Base-by-base conservation (phyloP, 148 eudicot genomes). In the Selenicereus undatus region DNA sequence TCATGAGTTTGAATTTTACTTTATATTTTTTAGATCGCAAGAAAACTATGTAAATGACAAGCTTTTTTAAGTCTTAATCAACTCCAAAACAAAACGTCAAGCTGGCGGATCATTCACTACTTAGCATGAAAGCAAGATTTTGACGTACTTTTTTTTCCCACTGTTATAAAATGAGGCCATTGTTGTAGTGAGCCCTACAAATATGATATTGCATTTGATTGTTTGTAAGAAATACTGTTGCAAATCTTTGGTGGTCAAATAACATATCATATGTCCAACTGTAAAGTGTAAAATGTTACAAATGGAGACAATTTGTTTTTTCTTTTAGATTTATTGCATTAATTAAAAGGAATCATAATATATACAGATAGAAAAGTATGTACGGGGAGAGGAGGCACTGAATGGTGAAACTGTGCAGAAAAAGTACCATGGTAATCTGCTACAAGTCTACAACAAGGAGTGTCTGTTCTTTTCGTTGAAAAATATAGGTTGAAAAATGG, bases 251-350 rank as follows among this genome's bases (percentile, higher is more conserved):
- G 26, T 81, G 45, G 73, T 74, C 78, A 48, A 80, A 60, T n/a
- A 12, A 20, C 32, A 81, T 74, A 74, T 81, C 64, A 81, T 74
- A 65, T 32, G 64, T 74, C 76, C 83, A 74, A 74, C 83, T 74
- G 78, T 81, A 81, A 81, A 81, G 83, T 74, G 73, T 56, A 74
- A 74, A 80, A 64, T 65, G 54, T n/a, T 10, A 45, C 50, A 81
- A 75, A 73, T 64, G 16, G 45, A 74, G 78, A 81, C 78, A 81
- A 20, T 17, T 26, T 27, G 16, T 9, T 11, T 43, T 58, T 4
- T 60, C 43, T 39, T 72, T 58, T 11, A 42, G 21, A 36, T 58
- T 70, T 71, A 45, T 20, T 56, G 16, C 22, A 56, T 56, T 11
- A 11, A 73, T 64, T 64, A 29, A 73, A 48, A 73, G 26, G 52